A percentile compares a stretch with the other conserved stretches of the same genome.
phyloP scores from a whole-genome alignment of 23 red algal genomes.

The Gracilaria caudata region DNA sequence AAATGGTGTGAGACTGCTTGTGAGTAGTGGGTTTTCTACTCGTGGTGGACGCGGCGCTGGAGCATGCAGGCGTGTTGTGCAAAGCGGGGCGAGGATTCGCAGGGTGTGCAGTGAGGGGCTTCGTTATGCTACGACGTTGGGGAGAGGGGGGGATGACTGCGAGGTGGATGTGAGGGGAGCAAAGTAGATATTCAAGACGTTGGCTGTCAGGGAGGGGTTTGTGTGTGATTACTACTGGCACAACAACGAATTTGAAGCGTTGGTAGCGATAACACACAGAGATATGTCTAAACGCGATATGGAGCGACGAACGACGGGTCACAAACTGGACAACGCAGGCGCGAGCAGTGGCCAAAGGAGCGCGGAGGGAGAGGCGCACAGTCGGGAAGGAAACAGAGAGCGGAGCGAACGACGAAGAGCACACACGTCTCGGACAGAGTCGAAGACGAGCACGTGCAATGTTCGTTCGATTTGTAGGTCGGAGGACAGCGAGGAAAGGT shows the following conservation, averaged over 20 bases:
- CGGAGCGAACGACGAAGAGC: background rate
- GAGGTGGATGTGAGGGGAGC: background rate
- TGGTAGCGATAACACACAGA: background rate
- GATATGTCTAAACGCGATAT: background rate
- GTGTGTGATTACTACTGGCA: background rate
- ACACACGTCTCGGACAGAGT: too few relatives aligned
- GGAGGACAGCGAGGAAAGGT: too few relatives aligned
- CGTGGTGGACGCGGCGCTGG: background rate
- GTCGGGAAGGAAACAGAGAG: background rate
- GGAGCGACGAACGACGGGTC: background rate
- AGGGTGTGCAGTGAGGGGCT: background rate
- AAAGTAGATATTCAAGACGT: background rate
- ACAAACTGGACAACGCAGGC: too few relatives aligned
- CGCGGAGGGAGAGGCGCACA: background rate
- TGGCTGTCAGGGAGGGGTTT: background rate
- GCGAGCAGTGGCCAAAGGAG: background rate
- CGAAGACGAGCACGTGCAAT: too few relatives aligned
- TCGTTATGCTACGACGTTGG: background rate
- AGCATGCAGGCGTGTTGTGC: background rate
- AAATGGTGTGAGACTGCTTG: background rate
- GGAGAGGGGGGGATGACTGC: background rate
- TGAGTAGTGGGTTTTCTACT: constrained; percentile 2
- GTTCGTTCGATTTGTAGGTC: too few relatives aligned
- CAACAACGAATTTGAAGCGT: background rate
- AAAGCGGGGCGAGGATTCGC: background rate